These are phyloP conservation scores for Phytopythium mirpurense DNA, from an alignment of 352 stramenopile genomes.

Conservation along the genomic window DNA sequence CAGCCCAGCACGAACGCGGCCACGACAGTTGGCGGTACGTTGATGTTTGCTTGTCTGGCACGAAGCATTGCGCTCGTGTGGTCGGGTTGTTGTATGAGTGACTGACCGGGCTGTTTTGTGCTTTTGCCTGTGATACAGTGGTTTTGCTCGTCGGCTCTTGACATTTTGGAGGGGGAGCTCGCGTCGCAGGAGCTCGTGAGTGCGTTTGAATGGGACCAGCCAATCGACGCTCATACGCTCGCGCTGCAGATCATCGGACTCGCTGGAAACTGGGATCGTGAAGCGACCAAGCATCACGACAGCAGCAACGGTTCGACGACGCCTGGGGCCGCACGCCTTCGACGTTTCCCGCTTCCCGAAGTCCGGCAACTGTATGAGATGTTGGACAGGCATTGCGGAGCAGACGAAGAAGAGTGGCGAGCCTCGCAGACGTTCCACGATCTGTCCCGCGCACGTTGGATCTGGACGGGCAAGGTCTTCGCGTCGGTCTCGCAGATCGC, in stretches of 20 bases:
- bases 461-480: slow-evolving; percentile 70
- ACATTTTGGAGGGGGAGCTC: slow-evolving; percentile 55
- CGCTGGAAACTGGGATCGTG: slow-evolving; percentile 21
- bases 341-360: slow-evolving; percentile 38
- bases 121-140: slow-evolving; percentile 24
- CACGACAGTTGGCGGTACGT: slow-evolving; percentile 56
- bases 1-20: slow-evolving; percentile 31
- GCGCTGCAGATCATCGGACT: slow-evolving; percentile 52
- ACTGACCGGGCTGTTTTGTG: too few species aligned
- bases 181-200: slow-evolving; percentile 39
- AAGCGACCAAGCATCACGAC: slow-evolving; percentile 2
- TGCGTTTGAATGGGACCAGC: slow-evolving; percentile 55
- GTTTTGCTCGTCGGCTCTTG: slow-evolving; percentile 46
- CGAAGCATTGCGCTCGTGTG: slow-evolving; percentile 2
- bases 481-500: slow-evolving; percentile 47
- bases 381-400: slow-evolving; percentile 31
- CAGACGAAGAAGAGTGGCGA: slow-evolving; percentile 22
- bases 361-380: slow-evolving; percentile 49
- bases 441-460: slow-evolving; percentile 42
- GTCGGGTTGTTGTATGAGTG: neutral
- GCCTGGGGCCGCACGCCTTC: slow-evolving; percentile 7
- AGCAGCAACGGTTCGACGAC: neutral
- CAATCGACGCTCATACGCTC: slow-evolving; percentile 33
- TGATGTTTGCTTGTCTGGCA: slow-evolving; percentile 1
- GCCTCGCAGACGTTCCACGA: slow-evolving; percentile 26